Percentiles rank a stretch among this genome's conserved stretches.
Conservation (phyloP, 306 rosid genomes). For the Ochetophila trinervis region DNA sequence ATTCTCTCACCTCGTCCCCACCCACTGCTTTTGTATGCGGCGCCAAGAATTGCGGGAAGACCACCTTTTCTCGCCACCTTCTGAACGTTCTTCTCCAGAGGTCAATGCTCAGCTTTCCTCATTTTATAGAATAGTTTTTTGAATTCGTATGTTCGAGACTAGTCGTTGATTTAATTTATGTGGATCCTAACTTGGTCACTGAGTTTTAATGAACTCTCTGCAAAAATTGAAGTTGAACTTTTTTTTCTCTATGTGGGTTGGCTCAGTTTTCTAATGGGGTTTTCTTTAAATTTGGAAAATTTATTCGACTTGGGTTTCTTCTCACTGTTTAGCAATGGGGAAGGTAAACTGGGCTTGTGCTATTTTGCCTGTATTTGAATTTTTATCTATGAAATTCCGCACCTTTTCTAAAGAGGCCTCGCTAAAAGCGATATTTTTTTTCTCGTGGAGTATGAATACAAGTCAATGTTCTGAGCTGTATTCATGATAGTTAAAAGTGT, state of each 20-base stretch:
- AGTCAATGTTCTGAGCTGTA: no score
- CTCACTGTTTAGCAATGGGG: neutral
- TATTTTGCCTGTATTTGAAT: neutral
- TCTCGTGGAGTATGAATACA: no score
- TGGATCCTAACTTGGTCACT: neutral
- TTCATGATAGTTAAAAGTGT: no score
- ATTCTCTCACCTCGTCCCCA: constrained; percentile 41
- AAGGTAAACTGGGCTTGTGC: neutral
- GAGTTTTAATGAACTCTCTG: neutral
- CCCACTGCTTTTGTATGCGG: constrained; percentile 73
- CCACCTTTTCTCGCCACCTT: constrained; percentile 86
- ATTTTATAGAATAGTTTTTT: neutral
- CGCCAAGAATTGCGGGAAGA: constrained; percentile 79
- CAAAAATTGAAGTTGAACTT: neutral
- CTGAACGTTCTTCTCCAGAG: constrained; percentile 59
- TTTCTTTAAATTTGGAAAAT: neutral
- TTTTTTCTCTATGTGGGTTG: neutral
- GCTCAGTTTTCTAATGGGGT: neutral
- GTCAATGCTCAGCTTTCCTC: constrained; percentile 20
- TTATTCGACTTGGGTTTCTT: neutral
- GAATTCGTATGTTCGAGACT: neutral
- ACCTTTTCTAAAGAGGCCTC: no score
- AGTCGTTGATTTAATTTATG: neutral
- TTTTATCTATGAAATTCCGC: no score
- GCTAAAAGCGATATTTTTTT: no score